Evolutionary conservation across 192 early-diverging fungal genomes (phyloP), one percentile per base, ranked within the genome.

Genomic region (Martensiomyces pterosporus): DNA sequence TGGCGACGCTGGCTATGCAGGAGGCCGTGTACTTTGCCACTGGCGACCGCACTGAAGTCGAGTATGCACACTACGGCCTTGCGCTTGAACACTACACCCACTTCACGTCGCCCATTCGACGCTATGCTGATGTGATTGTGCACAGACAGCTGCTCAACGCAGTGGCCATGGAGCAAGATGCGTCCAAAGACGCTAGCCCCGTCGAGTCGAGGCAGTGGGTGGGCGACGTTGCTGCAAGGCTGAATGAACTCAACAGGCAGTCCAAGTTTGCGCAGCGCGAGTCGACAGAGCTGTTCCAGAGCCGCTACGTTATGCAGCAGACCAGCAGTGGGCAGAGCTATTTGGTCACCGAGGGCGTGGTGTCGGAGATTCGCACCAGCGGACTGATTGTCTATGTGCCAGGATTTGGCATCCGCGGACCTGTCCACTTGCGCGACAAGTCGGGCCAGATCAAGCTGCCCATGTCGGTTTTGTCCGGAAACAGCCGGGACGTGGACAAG

Each of bases 121-220:
- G 86, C 36, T 90, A 90, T 62, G 86, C 88, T 18, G 88, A 90
- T 60, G 38, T 90, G n/a, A 66, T 88, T 6, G 88, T 86, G 17
- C 88, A 90, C 48, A 58, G 88, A 7, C 82, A 87, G 60, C 48
- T 90, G 14, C 58, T 85, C 22, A 68, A 60, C 2, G 76, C 78
- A 15, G 47, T 85, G 2, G 45, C 52, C 1, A 60, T 39, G 1
- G 26, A 44, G 16, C n/a, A n/a, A n/a, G n/a, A n/a, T n/a, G n/a
- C n/a, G n/a, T n/a, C n/a, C n/a, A n/a, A n/a, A n/a, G 36, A 18
- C 1, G 0, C 5, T 14, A 26, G 3, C 1, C 15, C 37, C 18
- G 38, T 46, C 13, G 36, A 22, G 38, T 55, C 45, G 47, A 56
- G 25, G 7, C 24, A 56, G 53, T 60, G 57, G 62, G 53, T 70